Percentiles rank a stretch among this genome's conserved stretches.
Conservation (phyloP, 2,329 filamentous ascomycete genomes). For the Cercospora beticola region DNA sequence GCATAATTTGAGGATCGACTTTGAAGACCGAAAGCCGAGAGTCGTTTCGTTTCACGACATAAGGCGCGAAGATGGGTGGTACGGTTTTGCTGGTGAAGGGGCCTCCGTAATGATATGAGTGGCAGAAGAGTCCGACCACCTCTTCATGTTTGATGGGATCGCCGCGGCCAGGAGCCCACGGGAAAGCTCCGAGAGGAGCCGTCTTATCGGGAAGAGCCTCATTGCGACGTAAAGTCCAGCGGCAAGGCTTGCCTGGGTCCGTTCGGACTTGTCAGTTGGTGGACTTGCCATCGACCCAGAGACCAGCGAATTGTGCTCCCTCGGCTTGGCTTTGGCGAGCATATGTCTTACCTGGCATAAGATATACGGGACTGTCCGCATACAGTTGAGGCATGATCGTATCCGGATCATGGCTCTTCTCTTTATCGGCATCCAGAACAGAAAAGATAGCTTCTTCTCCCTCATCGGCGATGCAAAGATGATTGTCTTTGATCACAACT, state of each 20-base stretch:
- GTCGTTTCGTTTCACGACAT: too few species aligned
- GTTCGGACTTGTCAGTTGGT: background rate
- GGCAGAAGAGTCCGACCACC: too few species aligned
- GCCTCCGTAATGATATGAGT: too few species aligned
- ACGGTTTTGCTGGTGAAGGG: too few species aligned
- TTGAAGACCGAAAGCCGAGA: too few species aligned
- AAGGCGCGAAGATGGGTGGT: too few species aligned
- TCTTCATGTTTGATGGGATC: background rate
- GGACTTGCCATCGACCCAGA: background rate
- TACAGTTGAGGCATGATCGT: background rate
- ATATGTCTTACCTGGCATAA: background rate
- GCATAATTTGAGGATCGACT: too few species aligned
- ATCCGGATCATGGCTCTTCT: background rate
- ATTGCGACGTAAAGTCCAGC: background rate
- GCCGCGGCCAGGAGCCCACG: background rate
- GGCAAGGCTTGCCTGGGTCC: background rate
- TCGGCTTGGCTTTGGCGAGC: background rate
- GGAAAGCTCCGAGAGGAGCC: accelerated
- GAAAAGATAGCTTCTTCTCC: background rate
- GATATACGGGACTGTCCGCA: background rate
- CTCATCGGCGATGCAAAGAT: background rate
- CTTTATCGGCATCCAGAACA: background rate
- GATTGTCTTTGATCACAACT: background rate
- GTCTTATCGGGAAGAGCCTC: background rate
- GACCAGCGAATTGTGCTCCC: background rate